These are phyloP conservation scores for Suillus fuscotomentosus DNA, from an alignment of 768 basidiomycete genomes.

Conservation along the genomic window DNA sequence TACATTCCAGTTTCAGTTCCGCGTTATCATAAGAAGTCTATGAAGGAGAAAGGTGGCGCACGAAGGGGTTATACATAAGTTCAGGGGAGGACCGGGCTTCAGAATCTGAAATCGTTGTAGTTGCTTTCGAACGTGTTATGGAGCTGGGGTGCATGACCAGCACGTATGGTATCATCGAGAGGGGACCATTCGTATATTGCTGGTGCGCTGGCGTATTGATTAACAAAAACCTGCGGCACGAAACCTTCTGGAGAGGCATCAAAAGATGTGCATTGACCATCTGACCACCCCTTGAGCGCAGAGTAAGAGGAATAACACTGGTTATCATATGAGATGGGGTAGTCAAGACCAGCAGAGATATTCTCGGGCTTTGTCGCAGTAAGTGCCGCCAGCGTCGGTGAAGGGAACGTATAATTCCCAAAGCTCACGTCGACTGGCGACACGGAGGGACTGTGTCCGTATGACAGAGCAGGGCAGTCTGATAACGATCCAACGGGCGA, in stretches of 20 bases:
- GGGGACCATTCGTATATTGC: constrained; percentile 25
- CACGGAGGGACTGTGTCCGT: constrained; percentile 22
- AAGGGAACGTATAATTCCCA: constrained; percentile 17
- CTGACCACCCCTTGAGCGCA: constrained; percentile 27
- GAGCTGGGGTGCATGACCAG: not conserved
- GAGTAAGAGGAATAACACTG: constrained; percentile 18
- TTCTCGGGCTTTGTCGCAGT: constrained; percentile 15
- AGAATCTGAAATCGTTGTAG: not conserved
- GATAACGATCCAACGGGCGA: constrained; percentile 11
- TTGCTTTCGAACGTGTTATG: not conserved
- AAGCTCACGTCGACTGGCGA: constrained; percentile 27
- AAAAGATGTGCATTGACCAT: constrained; percentile 11
- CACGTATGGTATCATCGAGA: constrained; percentile 14
- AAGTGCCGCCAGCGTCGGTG: constrained; percentile 12
- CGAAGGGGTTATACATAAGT: not conserved
- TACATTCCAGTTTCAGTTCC: constrained; percentile 1
- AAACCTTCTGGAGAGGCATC: constrained; percentile 11
- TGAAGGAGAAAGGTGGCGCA: constrained; percentile 1
- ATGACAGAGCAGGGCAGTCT: constrained; percentile 22
- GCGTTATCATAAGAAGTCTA: not conserved
- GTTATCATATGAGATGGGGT: constrained; percentile 3
- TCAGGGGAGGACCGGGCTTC: not conserved
- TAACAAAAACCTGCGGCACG: constrained; percentile 27
- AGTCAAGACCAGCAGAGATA: constrained; percentile 5
- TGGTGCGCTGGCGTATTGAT: constrained; percentile 18